Evolutionary conservation across 2,329 filamentous ascomycete species (phyloP).

Genomic region (Rosellinia necatrix): DNA sequence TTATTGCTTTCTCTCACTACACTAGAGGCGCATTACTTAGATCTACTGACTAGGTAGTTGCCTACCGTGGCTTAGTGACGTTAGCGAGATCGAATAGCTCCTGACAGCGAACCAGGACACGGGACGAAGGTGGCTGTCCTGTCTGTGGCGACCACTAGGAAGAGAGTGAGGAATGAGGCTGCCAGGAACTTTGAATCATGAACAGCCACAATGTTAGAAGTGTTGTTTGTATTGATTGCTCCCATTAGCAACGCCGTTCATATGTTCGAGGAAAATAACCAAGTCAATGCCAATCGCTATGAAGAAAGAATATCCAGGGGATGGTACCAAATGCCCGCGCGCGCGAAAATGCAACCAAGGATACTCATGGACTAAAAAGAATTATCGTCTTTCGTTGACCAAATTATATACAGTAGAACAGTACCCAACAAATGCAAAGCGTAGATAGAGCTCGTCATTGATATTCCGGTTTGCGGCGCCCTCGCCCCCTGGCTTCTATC

Average conservation of each 20-base stretch:
- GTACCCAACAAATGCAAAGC: conserved; percentile 8
- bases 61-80: no score
- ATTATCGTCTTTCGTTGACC: conserved; percentile 10
- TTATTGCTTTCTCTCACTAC: no score
- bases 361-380: neutral
- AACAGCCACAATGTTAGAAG: neutral
- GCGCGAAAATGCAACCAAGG: conserved; percentile 6
- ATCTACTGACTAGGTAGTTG: no score
- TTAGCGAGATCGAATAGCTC: no score
- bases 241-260: neutral
- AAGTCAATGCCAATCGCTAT: conserved; percentile 6
- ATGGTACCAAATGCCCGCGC: neutral
- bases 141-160: no score
- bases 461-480: neutral
- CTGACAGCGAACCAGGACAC: no score
- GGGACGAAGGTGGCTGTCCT: no score
- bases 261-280: neutral
- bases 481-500: conserved; percentile 1
- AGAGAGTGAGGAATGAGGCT: no score
- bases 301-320: neutral
- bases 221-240: neutral
- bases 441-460: conserved; percentile 6
- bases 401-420: conserved; percentile 27
- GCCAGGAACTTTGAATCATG: no score
- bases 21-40: no score